Evolutionary conservation across 371 early-diverging fungal genomes (phyloP), one percentile per base, ranked within the genome.

Genomic region (Lichtheimia corymbifera): DNA sequence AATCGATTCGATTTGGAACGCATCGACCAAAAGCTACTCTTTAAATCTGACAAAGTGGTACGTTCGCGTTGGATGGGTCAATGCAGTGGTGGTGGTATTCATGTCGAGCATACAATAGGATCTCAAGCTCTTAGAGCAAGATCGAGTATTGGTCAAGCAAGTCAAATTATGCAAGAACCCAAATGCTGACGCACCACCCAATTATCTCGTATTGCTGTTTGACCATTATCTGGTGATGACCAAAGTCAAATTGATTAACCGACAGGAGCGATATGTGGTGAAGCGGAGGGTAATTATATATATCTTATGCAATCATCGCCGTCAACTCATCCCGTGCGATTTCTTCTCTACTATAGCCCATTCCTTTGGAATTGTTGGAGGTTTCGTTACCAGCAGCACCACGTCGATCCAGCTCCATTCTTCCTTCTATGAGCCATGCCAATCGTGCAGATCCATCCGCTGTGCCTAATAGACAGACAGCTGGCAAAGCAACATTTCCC

Each of bases 331-430:
- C 35, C 35, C 11, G 22, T 22, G 2, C 22, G 14, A 18, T 15
- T 22, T 51, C 2, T 44, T n/a, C n/a, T n/a, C n/a, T n/a, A n/a
- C 22, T 27, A 24, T 61, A 88, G 71, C 93, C 93, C 2, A 90
- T 94, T 14, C 92, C 93, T 14, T 68, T 92, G 49, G 89, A 90
- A 62, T 57, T 93, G 53, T 72, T 93, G 27, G 59, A 63, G 2
- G 73, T 68, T 0, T 55, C 65, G 14, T 35, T 64, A 13, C 64
- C 62, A 12, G 42, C 50, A 18, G 35, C 58, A 44, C 35, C 56
- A 20, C 54, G 63, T 52, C 58, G 73, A 50, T 62, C 79, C 7
- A 79, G 67, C 58, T 72, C 72, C 6, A 77, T 82, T 30, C 70
- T 80, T 24, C 22, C 47, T n/a, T 5, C 47, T 3, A 18, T 47